Evolutionary conservation across 768 basidiomycete species (phyloP), one percentile per base, ranked within the genome.

Genomic region (Boletus sensibilis): DNA sequence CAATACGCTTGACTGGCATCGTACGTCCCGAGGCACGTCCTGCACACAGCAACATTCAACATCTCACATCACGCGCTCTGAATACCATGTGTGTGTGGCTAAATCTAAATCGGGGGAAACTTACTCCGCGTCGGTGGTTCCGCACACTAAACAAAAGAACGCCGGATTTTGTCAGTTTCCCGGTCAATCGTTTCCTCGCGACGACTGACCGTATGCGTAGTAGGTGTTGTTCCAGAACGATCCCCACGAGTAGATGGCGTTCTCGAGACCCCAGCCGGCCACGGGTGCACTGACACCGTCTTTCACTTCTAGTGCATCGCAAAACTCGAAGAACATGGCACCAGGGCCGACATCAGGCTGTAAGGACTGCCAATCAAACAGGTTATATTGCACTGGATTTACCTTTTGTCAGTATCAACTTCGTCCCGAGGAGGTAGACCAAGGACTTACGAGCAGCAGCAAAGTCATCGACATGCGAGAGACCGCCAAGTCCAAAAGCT

Each of bases 321-420:
- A 76, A 55, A 79, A 79, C 27, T 70, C 8, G 65, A 70, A 73
- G 65, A 77, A 79, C 25, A 60, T 42, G 0, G 64, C 63, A 18
- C 65, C 69, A n/a, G 73, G 72, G 5, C 83, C 84, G 3, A 71
- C 68, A 16, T 75, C 72, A 2, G 84, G 82, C 40, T 83, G 81
- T 20, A 90, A 65, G 10, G 62, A 60, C 62, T 90, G 88, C 88
- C 88, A 91, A 50, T 87, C 85, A 78, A 79, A 84, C 52, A 52
- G 9, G 86, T 75, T 63, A 81, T 79, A 61, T 82, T 79, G 53
- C 73, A 79, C 51, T 85, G 35, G 49, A 44, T 68, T 63, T 62
- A 34, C 58, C 61, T 59, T 64, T 65, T 65, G 63, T 74, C 68
- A 48, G 10, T n/a, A 25, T 41, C 7, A 31, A 14, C 7, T 9